phyloP scores from a whole-genome alignment of 1,284 basidiomycete species.

The Malassezia cuniculi region DNA sequence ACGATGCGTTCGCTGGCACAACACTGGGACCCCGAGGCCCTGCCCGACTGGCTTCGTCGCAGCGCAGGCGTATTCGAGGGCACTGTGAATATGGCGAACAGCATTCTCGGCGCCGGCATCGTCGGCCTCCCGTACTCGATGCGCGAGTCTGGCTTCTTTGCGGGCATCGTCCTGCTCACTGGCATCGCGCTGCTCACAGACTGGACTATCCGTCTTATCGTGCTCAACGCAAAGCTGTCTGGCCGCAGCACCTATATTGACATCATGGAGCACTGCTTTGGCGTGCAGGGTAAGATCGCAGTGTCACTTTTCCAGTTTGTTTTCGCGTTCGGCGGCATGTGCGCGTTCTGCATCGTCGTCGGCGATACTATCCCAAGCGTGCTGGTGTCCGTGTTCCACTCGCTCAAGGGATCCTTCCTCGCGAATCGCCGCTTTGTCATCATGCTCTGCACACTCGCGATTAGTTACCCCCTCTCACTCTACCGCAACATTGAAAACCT shows the following conservation, averaged over 20 bases:
- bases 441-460: slow-evolving; percentile 50
- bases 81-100: slow-evolving; percentile 88
- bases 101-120: slow-evolving; percentile 78
- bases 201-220: slow-evolving; percentile 92
- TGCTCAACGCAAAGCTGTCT: slow-evolving; percentile 82
- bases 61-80: slow-evolving; percentile 72
- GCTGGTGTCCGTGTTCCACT: slow-evolving; percentile 71
- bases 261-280: slow-evolving; percentile 91
- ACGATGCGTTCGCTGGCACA: slow-evolving; percentile 24
- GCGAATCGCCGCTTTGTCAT: slow-evolving; percentile 68
- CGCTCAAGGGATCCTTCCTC: slow-evolving; percentile 63
- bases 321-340: slow-evolving; percentile 83
- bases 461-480: slow-evolving; percentile 81
- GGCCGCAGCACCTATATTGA: slow-evolving; percentile 87
- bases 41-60: slow-evolving; percentile 46
- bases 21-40: slow-evolving; percentile 45
- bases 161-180: slow-evolving; percentile 67
- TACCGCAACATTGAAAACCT: slow-evolving; percentile 97
- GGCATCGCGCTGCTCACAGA: slow-evolving; percentile 74
- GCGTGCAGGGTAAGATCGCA: slow-evolving; percentile 53
- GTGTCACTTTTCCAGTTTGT: slow-evolving; percentile 96
- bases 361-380: slow-evolving; percentile 91
- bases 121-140: slow-evolving; percentile 70
- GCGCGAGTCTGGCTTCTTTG: slow-evolving; percentile 79
- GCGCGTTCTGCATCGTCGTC: slow-evolving; percentile 42